These are phyloP conservation scores for Cladobotryum protrusum DNA, from an alignment of 2,329 filamentous ascomycete genomes.

Conservation along the genomic window DNA sequence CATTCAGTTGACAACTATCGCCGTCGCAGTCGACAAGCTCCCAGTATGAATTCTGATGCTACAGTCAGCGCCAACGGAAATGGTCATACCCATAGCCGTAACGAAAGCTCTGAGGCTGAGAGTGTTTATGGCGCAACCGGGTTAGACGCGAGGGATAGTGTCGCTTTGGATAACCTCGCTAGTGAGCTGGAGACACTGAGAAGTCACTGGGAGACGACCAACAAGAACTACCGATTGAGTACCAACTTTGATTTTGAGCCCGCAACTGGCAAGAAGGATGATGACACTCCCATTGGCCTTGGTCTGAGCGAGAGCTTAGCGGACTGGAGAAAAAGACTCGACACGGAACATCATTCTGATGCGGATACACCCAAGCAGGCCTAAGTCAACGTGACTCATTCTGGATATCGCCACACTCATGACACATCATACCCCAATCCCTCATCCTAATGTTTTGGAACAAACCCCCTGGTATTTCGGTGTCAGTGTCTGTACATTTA, in stretches of 20 bases:
- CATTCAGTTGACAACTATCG: conserved; percentile 91
- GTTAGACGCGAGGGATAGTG: conserved; percentile 48
- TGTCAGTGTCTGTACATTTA: conserved; percentile 5
- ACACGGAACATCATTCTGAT: conserved; percentile 39
- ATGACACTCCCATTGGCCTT: conserved; percentile 34
- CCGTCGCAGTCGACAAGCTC: conserved; percentile 59
- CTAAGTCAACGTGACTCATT: conserved; percentile 16
- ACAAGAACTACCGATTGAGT: conserved; percentile 88
- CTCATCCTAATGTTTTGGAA: conserved; percentile 18
- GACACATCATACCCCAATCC: conserved; percentile 27
- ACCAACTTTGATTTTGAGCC: conserved; percentile 81
- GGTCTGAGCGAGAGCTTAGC: conserved; percentile 66
- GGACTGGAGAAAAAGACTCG: conserved; percentile 74
- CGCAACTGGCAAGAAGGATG: conserved; percentile 34
- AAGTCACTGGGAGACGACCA: conserved; percentile 91
- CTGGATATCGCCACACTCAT: conserved; percentile 23
- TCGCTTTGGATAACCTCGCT: conserved; percentile 82
- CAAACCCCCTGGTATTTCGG: conserved; percentile 8
- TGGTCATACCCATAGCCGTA: conserved; percentile 38
- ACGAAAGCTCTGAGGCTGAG: conserved; percentile 54
- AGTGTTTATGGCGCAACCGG: conserved; percentile 55
- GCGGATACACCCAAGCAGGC: conserved; percentile 22
- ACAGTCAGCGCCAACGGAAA: conserved; percentile 29
- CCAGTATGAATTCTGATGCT: conserved; percentile 45
- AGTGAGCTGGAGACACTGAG: conserved; percentile 86